Evolutionary conservation across 1,284 basidiomycete genomes (phyloP).

Genomic region (Volvariella surrecta): DNA sequence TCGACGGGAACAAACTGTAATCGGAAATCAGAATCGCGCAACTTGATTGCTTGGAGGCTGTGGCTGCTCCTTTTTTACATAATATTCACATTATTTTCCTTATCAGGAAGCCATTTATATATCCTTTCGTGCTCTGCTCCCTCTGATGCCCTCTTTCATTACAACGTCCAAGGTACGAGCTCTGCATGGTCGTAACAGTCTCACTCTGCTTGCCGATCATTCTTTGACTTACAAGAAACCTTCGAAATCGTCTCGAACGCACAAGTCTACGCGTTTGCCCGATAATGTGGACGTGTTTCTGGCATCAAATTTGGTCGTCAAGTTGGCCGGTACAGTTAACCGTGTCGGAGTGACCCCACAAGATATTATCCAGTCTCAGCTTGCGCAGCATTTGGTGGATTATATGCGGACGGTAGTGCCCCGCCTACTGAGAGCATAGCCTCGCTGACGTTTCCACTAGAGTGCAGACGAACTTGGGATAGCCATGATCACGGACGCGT

Average conservation of each 20-base stretch:
- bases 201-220: slow-evolving; percentile 29
- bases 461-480: slow-evolving; percentile 50
- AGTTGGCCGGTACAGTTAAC: slow-evolving; percentile 44
- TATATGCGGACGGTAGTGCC: slow-evolving; percentile 40
- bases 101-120: background rate
- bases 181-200: slow-evolving; percentile 22
- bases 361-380: slow-evolving; percentile 38
- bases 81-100: slow-evolving; percentile 10
- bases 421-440: slow-evolving; percentile 7
- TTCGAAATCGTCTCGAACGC: slow-evolving; percentile 19
- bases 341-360: slow-evolving; percentile 27
- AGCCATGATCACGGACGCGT: slow-evolving; percentile 41
- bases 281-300: slow-evolving; percentile 42
- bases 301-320: slow-evolving; percentile 40
- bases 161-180: slow-evolving; percentile 24
- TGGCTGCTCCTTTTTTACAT: slow-evolving; percentile 20
- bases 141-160: slow-evolving; percentile 23
- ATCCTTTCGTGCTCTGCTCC: slow-evolving; percentile 2
- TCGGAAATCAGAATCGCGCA: slow-evolving; percentile 12
- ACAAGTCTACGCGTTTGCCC: slow-evolving; percentile 32
- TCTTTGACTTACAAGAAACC: slow-evolving; percentile 28
- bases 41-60: slow-evolving; percentile 18
- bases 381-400: slow-evolving; percentile 37
- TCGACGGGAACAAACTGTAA: slow-evolving; percentile 4
- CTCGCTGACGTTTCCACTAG: slow-evolving; percentile 23